Percentiles rank a stretch among this genome's conserved stretches.
phyloP scores from a whole-genome alignment of 208 protist genomes.

The Trypanosoma platydactyli region DNA sequence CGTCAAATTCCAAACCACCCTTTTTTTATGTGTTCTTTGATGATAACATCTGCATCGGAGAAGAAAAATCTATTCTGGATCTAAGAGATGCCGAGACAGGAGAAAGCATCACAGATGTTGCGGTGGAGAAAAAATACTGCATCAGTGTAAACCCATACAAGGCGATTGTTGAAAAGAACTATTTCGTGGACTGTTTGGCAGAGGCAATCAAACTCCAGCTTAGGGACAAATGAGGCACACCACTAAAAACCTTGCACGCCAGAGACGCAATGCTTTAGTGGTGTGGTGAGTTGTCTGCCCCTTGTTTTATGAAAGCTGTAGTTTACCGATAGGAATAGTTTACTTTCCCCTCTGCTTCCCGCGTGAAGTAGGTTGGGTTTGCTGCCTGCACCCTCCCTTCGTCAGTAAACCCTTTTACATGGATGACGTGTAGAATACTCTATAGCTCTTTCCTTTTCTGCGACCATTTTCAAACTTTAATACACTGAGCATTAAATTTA shows the following conservation, averaged over 20 bases:
- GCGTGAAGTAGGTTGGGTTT: too few relatives aligned
- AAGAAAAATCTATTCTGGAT: conserved; percentile 88
- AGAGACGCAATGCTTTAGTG: neutral
- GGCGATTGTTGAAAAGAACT: conserved; percentile 77
- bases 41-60: conserved; percentile 87
- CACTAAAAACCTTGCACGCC: neutral
- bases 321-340: too few relatives aligned
- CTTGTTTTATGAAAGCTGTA: neutral
- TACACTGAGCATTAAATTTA: too few relatives aligned
- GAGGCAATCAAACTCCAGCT: conserved; percentile 48
- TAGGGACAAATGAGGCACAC: neutral
- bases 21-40: conserved; percentile 87
- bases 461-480: too few relatives aligned
- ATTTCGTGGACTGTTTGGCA: conserved; percentile 76
- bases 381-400: too few relatives aligned
- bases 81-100: conserved; percentile 53
- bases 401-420: too few relatives aligned
- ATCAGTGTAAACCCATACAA: conserved; percentile 79
- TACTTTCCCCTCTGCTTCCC: too few relatives aligned
- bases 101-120: conserved; percentile 42
- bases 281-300: neutral
- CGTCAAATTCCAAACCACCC: conserved; percentile 18
- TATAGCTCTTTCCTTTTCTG: neutral
- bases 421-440: too few relatives aligned
- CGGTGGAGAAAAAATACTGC: conserved; percentile 64